phyloP scores from a whole-genome alignment of 2,329 filamentous ascomycete genomes.

The Gaeumannomyces tritici region DNA sequence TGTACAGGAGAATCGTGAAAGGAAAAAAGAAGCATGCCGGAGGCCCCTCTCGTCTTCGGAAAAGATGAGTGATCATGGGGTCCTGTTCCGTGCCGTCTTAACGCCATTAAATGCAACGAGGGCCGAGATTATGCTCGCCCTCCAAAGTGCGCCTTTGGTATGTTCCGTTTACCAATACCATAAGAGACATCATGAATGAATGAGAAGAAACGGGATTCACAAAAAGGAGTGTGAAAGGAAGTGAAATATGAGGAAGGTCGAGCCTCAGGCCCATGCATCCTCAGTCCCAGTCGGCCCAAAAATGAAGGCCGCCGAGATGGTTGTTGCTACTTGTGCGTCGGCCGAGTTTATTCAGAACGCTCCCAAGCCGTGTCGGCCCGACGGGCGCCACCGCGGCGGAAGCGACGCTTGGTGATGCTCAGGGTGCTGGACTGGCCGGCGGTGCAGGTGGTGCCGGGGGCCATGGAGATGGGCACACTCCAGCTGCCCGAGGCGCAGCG shows the following conservation, averaged over 20 bases:
- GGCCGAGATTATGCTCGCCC: neutral
- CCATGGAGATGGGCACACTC: conserved; percentile 38
- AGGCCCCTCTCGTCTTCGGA: no score
- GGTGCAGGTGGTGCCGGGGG: conserved; percentile 41
- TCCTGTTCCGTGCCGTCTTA: neutral
- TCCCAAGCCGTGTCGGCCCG: neutral
- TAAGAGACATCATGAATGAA: neutral
- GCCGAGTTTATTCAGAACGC: neutral
- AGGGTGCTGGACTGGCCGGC: conserved; percentile 4
- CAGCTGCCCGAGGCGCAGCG: conserved; percentile 52
- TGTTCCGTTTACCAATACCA: neutral
- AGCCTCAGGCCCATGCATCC: neutral
- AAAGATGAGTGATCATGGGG: no score
- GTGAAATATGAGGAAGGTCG: neutral
- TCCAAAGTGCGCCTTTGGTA: neutral
- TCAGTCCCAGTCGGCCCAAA: neutral
- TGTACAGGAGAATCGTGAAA: neutral
- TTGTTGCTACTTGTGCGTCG: neutral
- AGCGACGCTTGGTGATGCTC: neutral
- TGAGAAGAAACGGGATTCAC: neutral
- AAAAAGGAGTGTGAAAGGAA: neutral
- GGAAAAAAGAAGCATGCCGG: neutral
- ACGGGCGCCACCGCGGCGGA: conserved; percentile 1
- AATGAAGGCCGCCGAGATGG: neutral
- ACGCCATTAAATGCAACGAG: neutral